Evolutionary conservation across 495 filamentous ascomycete species (phyloP).

Genomic region (Neurospora discreta): DNA sequence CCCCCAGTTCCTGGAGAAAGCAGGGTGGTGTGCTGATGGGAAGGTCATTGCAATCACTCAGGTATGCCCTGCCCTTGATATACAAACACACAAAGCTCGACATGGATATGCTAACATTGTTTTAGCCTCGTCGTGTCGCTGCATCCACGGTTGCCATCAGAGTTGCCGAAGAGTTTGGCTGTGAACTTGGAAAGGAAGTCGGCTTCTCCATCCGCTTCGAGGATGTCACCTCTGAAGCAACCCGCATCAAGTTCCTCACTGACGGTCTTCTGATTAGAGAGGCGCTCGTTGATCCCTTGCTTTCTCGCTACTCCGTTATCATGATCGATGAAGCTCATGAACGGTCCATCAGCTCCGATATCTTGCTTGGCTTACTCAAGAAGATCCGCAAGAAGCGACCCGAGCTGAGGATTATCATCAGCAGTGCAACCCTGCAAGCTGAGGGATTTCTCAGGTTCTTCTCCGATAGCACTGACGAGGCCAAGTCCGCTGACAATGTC

Average conservation of each 20-base stretch:
- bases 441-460: slow-evolving; percentile 86
- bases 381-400: slow-evolving; percentile 77
- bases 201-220: slow-evolving; percentile 97
- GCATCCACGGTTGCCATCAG: slow-evolving; percentile 83
- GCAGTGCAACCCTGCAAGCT: slow-evolving; percentile 88
- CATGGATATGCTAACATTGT: slow-evolving; percentile 9
- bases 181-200: slow-evolving; percentile 85
- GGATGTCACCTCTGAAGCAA: slow-evolving; percentile 79
- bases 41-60: slow-evolving; percentile 86
- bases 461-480: slow-evolving; percentile 32
- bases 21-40: slow-evolving; percentile 75
- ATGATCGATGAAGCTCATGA: slow-evolving; percentile 99
- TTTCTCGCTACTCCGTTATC: slow-evolving; percentile 90
- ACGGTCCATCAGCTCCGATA: slow-evolving; percentile 84
- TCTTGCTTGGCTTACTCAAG: slow-evolving; percentile 87
- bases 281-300: slow-evolving; percentile 81
- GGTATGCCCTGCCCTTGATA: slow-evolving; percentile 36
- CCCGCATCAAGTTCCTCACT: slow-evolving; percentile 90
- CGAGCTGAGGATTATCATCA: slow-evolving; percentile 82
- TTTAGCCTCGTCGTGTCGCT: slow-evolving; percentile 79
- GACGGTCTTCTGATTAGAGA: slow-evolving; percentile 93
- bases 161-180: slow-evolving; percentile 89
- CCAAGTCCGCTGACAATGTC: slow-evolving; percentile 32
- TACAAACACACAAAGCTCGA: background rate
- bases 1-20: slow-evolving; percentile 75